Evolutionary conservation across 2,329 filamentous ascomycete genomes (phyloP), one percentile per base, ranked within the genome.

Genomic region (Fusarium scirpi): DNA sequence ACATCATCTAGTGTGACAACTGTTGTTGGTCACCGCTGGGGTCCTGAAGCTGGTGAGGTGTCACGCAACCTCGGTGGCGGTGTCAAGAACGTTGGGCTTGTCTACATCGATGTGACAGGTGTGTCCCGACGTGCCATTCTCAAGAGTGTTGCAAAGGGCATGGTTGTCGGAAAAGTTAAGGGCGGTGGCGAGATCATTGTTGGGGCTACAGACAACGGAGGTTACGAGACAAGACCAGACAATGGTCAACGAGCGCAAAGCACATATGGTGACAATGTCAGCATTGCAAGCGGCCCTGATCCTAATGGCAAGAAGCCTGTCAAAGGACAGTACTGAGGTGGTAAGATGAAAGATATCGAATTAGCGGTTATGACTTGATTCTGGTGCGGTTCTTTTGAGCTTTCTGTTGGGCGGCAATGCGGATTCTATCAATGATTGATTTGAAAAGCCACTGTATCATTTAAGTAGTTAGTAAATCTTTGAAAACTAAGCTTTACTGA

Each of bases 21-120:
- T 1, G 91, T 98, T 54, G 93, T 98, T 5, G 88, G 90, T n/a
- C 96, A 98, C 80, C 91, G 90, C 68, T 99, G 94, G 84, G 96
- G 96, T 7, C 78, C 87, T 2, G 94, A 99, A 80, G 96, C 96
- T 1, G 93, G 94, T 18, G 86, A 90, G 38, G 85, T 98, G 18
- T 91, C 94, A 3, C 86, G 86, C 44, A 86, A 92, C 56, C 81
- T 99, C 22, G 92, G 94, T 1, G 91, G 93, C 8, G 95, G 94
- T 25, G 90, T 98, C 76, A 97, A 96, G 85, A 99, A 98, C 72
- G 96, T 98, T 10, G 96, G 94, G 8, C 85, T 99, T 29, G 96
- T 99, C 32, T 99, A 99, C 78, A 97, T 99, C 65, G 96, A 99
- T 75, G 95, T 97, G 3, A 92, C 94, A 0, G 96, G 96, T 38